phyloP scores from a whole-genome alignment of 768 basidiomycete genomes.

The Boletellus sp. region DNA sequence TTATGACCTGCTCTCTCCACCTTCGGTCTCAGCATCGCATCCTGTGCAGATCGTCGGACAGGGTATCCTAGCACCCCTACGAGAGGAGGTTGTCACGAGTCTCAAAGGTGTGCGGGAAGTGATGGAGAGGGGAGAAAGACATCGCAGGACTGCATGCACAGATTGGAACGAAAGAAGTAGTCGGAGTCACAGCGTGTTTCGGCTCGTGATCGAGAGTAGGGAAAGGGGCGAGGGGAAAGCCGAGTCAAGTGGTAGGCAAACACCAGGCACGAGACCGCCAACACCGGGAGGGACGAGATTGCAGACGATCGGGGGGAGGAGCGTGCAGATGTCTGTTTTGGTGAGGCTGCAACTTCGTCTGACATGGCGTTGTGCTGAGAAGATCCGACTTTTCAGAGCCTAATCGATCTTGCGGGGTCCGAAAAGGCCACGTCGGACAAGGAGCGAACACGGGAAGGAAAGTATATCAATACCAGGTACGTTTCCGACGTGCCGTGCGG shows the following conservation, averaged over 20 bases:
- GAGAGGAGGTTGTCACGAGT: slow-evolving; percentile 93
- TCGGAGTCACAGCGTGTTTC: slow-evolving; percentile 90
- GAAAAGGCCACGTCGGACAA: slow-evolving; percentile 96
- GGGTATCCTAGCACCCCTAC: slow-evolving; percentile 66
- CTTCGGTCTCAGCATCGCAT: slow-evolving; percentile 46
- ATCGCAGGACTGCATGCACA: slow-evolving; percentile 89
- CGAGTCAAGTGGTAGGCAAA: slow-evolving; percentile 42
- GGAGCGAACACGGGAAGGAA: slow-evolving; percentile 92
- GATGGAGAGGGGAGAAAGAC: slow-evolving; percentile 79
- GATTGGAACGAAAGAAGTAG: slow-evolving; percentile 98
- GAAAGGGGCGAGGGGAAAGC: slow-evolving; percentile 55
- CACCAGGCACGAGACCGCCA: slow-evolving; percentile 48
- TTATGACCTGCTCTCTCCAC: slow-evolving; percentile 79
- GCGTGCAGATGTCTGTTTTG: slow-evolving; percentile 74
- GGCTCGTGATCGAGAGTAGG: slow-evolving; percentile 87
- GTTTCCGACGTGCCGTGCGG: background rate
- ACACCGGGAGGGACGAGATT: slow-evolving; percentile 61
- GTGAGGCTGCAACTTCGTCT: slow-evolving; percentile 33
- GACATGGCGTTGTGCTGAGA: background rate
- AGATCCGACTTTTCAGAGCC: slow-evolving; percentile 46
- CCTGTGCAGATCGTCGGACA: slow-evolving; percentile 75
- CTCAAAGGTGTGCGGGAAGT: slow-evolving; percentile 84
- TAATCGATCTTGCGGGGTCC: slow-evolving; percentile 95
- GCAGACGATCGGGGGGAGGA: slow-evolving; percentile 75
- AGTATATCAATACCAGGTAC: slow-evolving; percentile 91